Base-by-base conservation (phyloP, 2,329 filamentous ascomycete species). In the Mycosphaerelloides madeirae region DNA sequence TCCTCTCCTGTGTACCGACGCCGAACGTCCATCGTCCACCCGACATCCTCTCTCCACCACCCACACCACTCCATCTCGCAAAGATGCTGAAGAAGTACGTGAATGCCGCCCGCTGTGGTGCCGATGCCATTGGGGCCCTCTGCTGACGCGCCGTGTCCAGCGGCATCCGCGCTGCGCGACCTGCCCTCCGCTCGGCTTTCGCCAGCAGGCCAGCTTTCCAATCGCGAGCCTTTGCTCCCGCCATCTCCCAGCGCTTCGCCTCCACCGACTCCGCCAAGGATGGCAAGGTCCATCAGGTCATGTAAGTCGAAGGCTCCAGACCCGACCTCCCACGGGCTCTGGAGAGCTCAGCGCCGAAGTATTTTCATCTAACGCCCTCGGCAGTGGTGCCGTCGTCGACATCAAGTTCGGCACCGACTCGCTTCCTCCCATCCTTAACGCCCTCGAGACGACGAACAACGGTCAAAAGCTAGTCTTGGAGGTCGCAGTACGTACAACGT, bases 361-460 rank as follows among this genome's bases (percentile, higher is more conserved):
- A 25, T 25, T 25, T 25, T 25, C 22, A 25, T 25, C 22, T 25
- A 25, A 25, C 22, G 9, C 9, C 22, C 22, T 25, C 22, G 22
- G 22, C 9, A 25, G 22, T 77, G 90, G 93, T 86, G 91, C 93
- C 78, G 90, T 97, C 71, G 93, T 97, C 65, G 93, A 97, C 77
- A 89, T 87, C 95, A 78, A 77, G 91, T 96, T 74, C 38, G 22
- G 22, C 68, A 80, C 78, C 62, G 86, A 91, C 58, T 87, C 91
- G 77, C 87, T 98, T 59, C 93, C 93, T 64, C 75, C 90, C 62
- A 98, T 98, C 83, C 84, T 97, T 70, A 97, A 98, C 77, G 93
- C 93, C 69, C 80, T 98, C 67, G 83, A 85, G 74, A 95, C 88
- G 65, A 74, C 82, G 61, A 97, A 97, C 78, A 84, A 85, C 73